These are phyloP conservation scores for Leucocoprinus leucothites DNA, from an alignment of 768 basidiomycete genomes.

Conservation along the genomic window DNA sequence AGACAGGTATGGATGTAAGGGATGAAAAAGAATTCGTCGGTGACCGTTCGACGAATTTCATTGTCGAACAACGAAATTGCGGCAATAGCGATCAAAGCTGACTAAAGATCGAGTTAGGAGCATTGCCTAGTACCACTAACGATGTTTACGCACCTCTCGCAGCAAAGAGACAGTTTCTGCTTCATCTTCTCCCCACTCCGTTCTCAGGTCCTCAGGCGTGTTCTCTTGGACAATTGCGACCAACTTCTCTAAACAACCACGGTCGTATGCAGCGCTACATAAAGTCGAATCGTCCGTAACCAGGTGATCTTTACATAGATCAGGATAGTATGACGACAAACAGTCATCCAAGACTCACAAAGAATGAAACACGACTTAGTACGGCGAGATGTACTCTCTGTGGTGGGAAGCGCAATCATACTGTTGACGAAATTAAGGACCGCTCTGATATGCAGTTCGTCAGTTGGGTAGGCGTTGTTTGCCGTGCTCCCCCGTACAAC, in stretches of 20 bases:
- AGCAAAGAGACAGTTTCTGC: constrained; percentile 53
- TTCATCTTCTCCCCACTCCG: constrained; percentile 69
- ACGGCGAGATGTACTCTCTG: constrained; percentile 39
- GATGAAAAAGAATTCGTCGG: constrained; percentile 52
- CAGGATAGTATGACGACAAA: not conserved
- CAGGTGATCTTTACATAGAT: constrained; percentile 47
- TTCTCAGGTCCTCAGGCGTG: constrained; percentile 39
- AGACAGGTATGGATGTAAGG: constrained; percentile 22
- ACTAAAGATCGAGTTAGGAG: constrained; percentile 36
- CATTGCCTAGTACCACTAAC: not conserved
- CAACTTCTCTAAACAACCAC: constrained; percentile 59
- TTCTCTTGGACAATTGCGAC: constrained; percentile 47
- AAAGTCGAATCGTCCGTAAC: constrained; percentile 68
- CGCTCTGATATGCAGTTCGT: constrained; percentile 48
- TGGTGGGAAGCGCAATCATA: constrained; percentile 40
- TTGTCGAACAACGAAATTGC: constrained; percentile 71
- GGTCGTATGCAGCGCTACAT: constrained; percentile 68
- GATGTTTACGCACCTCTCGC: constrained; percentile 63
- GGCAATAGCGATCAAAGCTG: constrained; percentile 70
- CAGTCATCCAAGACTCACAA: constrained; percentile 40
- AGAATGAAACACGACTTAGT: constrained; percentile 76
- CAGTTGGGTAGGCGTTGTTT: constrained; percentile 22
- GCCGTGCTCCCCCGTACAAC: constrained; percentile 50
- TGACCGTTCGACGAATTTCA: constrained; percentile 65
- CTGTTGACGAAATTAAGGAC: constrained; percentile 72